A percentile compares a stretch with the other conserved stretches of the same genome.
Conservation (phyloP, 345 rosid species). For the Kernera saxatilis region DNA sequence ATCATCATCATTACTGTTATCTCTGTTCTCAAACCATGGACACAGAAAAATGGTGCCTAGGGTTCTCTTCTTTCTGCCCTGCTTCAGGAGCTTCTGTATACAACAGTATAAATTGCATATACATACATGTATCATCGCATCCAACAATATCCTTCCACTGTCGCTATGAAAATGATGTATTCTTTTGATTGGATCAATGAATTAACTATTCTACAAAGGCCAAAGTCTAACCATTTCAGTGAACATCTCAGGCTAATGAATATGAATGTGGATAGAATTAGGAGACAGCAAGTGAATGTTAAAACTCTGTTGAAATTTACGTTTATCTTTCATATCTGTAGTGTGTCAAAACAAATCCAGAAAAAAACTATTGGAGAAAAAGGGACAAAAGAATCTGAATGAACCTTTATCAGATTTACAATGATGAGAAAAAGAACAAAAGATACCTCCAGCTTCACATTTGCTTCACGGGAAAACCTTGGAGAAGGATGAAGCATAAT, state of each 20-base stretch:
- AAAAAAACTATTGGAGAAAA: constrained; percentile 20
- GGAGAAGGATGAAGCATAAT: constrained; percentile 13
- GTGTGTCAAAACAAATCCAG: constrained; percentile 22
- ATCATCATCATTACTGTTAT: constrained; percentile 58
- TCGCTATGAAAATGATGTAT: constrained; percentile 13
- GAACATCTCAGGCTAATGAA: constrained; percentile 1
- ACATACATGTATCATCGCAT: constrained; percentile 15
- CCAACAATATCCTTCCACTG: not conserved
- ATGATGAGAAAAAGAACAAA: constrained; percentile 20
- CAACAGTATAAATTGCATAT: constrained; percentile 14
- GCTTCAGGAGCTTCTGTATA: constrained; percentile 16
- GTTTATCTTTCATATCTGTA: constrained; percentile 24
- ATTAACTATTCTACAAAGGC: not conserved
- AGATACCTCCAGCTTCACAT: constrained; percentile 29
- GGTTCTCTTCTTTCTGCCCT: not conserved
- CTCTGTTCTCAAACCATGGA: constrained; percentile 79
- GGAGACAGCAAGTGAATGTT: not conserved
- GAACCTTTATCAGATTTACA: constrained; percentile 29
- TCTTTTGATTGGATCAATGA: constrained; percentile 12
- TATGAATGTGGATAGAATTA: not conserved
- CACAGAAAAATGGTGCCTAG: constrained; percentile 63
- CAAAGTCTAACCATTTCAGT: not conserved
- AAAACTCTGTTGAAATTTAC: constrained; percentile 11
- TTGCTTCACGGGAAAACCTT: constrained; percentile 19
- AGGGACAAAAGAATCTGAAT: constrained; percentile 27